Evolutionary conservation across 2,329 filamentous ascomycete species (phyloP).

Genomic region (Aspergillus viridinutans): DNA sequence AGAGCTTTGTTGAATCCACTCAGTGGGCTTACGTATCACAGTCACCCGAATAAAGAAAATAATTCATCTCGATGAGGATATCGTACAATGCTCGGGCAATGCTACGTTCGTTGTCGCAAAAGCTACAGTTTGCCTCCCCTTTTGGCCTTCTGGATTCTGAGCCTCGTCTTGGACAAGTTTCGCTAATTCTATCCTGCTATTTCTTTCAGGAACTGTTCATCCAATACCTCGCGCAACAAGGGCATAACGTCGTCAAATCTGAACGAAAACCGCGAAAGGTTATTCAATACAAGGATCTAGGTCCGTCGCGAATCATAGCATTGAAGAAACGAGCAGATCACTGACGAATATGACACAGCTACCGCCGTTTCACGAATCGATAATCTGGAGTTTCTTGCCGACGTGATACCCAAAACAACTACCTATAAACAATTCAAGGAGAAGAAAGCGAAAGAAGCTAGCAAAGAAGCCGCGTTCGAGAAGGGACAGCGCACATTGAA

Average conservation of each 20-base stretch:
- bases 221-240: slow-evolving; percentile 80
- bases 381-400: slow-evolving; percentile 89
- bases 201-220: slow-evolving; percentile 81
- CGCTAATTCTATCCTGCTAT: slow-evolving; percentile 9
- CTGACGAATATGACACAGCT: slow-evolving; percentile 47
- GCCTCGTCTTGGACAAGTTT: not conserved
- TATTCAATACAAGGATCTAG: slow-evolving; percentile 92
- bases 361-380: slow-evolving; percentile 82
- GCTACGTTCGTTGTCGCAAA: slow-evolving; percentile 91
- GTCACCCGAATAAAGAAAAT: slow-evolving; percentile 97
- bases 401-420: slow-evolving; percentile 82
- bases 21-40: slow-evolving; percentile 36
- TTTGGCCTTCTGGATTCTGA: not conserved
- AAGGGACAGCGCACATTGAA: slow-evolving; percentile 39
- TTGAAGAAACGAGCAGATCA: not conserved
- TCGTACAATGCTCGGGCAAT: slow-evolving; percentile 82
- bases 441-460: slow-evolving; percentile 42
- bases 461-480: slow-evolving; percentile 27
- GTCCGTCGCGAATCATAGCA: slow-evolving; percentile 43
- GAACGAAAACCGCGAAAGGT: slow-evolving; percentile 90
- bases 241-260: slow-evolving; percentile 81
- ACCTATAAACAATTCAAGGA: slow-evolving; percentile 77
- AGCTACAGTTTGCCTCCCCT: slow-evolving; percentile 61
- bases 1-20: not conserved
- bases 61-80: slow-evolving; percentile 80